Evolutionary conservation across 495 filamentous ascomycete species (phyloP), one percentile per base, ranked within the genome.

Genomic region (Parathielavia hyrcaniae): DNA sequence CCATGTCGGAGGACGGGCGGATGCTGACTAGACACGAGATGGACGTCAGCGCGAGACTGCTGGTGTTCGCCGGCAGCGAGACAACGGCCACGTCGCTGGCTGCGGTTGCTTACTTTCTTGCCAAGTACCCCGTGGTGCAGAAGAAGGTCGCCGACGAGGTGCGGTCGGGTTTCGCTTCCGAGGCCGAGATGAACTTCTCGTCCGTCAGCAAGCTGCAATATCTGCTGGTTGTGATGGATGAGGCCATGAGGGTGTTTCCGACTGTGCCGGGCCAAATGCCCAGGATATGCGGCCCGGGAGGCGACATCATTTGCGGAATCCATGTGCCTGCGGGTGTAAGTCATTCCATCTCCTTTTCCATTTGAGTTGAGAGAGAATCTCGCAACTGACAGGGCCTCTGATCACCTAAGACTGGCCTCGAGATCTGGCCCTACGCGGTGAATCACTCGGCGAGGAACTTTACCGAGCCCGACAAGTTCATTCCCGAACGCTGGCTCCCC

Each of bases 191-290:
- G 47, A 77, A 66, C 4, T 52, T 80, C 0, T 30, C 68, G 5
- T 68, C 63, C 32, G 73, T 82, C 11, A 60, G 64, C 35, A 63
- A 68, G 1, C 64, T 85, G 8, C 39, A 68, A 2, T 86, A 84
- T 65, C 68, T 84, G 66, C 47, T 78, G 10, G 83, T 81, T 4
- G 77, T 76, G n/a, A 63, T 85, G 6, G 67, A 81, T 23, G 84
- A 87, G 65, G 62, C 72, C 1, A 65, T 86, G 70, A 76, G 84
- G 2, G 66, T 83, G 49, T 81, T 79, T 58, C 78, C 83, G 1
- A 80, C 83, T 0, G 70, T 78, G 0, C 72, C 78, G 0, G 68
- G 34, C n/a, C 30, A 23, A 10, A n/a, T 65, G 12, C 75, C 77
- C 4, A 69, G 83, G 8, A 44, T 71, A 0, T 65, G 67, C 9